Evolutionary conservation across 1,139 yeast species (phyloP).

Genomic region (Trichomonascaceae sp.): DNA sequence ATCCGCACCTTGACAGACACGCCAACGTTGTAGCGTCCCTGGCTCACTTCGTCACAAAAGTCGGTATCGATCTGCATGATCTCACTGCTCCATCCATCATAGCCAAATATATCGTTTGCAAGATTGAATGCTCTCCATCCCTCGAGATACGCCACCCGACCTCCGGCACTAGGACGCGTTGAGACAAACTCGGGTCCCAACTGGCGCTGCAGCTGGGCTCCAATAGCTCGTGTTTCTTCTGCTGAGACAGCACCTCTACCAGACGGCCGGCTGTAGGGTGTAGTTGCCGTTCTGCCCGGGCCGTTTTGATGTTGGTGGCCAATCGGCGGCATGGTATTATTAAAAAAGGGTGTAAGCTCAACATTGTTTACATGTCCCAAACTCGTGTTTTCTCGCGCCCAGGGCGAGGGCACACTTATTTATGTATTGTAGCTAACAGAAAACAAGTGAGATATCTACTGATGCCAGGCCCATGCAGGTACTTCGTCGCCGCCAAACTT

Average conservation of each 20-base stretch:
- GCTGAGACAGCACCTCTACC: slow-evolving; percentile 1
- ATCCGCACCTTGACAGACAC: slow-evolving; percentile 56
- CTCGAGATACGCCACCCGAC: slow-evolving; percentile 30
- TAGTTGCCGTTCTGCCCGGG: not conserved
- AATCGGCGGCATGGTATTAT: not conserved
- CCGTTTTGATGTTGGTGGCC: not conserved
- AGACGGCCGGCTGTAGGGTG: not conserved
- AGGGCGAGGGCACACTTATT: too few relatives aligned
- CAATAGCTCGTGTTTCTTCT: slow-evolving; percentile 12
- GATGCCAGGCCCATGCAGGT: too few relatives aligned
- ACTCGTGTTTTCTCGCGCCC: too few relatives aligned
- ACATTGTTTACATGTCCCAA: too few relatives aligned
- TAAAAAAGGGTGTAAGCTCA: too few relatives aligned
- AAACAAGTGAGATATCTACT: too few relatives aligned
- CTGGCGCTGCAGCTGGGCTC: slow-evolving; percentile 15
- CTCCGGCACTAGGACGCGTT: slow-evolving; percentile 52
- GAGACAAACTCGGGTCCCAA: slow-evolving; percentile 89
- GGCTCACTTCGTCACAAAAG: slow-evolving; percentile 19
- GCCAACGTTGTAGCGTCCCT: slow-evolving; percentile 42
- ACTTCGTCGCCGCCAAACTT: too few relatives aligned
- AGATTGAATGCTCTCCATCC: slow-evolving; percentile 35
- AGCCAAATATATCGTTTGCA: slow-evolving; percentile 57
- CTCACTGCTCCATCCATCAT: slow-evolving; percentile 50
- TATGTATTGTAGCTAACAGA: too few relatives aligned
- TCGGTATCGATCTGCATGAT: slow-evolving; percentile 28